Conservation (phyloP, 495 filamentous ascomycete species). For the Hypoxylon cercidicola region DNA sequence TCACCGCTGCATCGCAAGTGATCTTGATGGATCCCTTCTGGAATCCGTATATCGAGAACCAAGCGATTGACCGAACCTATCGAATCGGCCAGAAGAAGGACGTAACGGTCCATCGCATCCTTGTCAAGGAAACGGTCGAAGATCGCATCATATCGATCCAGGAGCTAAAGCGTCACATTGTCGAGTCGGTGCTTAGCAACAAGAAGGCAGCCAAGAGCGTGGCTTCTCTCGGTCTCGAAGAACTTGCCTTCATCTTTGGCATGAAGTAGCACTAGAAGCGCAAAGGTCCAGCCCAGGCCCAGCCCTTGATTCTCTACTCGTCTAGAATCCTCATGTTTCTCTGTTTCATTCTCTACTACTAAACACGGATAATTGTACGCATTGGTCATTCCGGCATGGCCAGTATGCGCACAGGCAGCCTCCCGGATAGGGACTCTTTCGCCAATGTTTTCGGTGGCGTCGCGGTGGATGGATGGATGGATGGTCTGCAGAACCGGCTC, state of each 20-base stretch:
- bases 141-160: conserved; percentile 86
- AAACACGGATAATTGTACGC: too few species aligned
- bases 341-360: too few species aligned
- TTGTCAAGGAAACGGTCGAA: conserved; percentile 82
- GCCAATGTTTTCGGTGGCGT: too few species aligned
- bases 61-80: conserved; percentile 91
- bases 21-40: conserved; percentile 95
- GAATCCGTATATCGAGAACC: conserved; percentile 94
- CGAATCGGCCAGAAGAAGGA: conserved; percentile 81
- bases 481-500: too few species aligned
- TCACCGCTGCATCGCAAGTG: conserved; percentile 83
- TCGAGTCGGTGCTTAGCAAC: conserved; percentile 77
- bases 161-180: conserved; percentile 79
- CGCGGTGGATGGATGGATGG: too few species aligned
- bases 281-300: too few species aligned
- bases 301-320: too few species aligned
- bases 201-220: conserved; percentile 74
- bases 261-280: neutral
- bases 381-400: too few species aligned
- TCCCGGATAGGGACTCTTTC: too few species aligned
- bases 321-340: too few species aligned
- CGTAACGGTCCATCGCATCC: conserved; percentile 84
- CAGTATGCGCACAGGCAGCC: too few species aligned
- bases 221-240: conserved; percentile 67
- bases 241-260: conserved; percentile 78